Evolutionary conservation across 2,329 filamentous ascomycete species (phyloP), one percentile per base, ranked within the genome.

Genomic region (Alternaria longipes): DNA sequence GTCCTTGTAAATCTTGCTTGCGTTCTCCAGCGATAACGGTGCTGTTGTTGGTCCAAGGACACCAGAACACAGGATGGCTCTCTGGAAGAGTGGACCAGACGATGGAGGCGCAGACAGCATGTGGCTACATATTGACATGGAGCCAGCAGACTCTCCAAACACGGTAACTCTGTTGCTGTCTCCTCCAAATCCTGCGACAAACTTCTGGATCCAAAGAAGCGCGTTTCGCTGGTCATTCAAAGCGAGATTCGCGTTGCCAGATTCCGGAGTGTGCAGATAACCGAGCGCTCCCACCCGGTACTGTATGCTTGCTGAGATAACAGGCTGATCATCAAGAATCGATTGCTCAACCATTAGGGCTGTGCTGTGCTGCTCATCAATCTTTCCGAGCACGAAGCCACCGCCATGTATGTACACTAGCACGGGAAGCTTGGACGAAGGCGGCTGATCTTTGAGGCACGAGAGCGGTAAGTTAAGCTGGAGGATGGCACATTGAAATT

Each of bases 391-490:
- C 1, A 74, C 68, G 50, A 84, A 82, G 0, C 81, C 84, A 9
- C 85, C 84, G 2, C 85, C 85, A 60, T 86, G 84, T 11, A 87
- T 80, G 62, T 84, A 85, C 0, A 83, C 74, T 18, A 86, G 68
- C 0, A 86, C 83, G 0, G 84, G 85, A 0, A 86, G 72, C 1
- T 64, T 63, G 26, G 51, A 16, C 16, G 36, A 7, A 20, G 54
- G n/a, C 28, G 5, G 16, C 20, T 30, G 54, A 28, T 40, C 28
- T 34, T 66, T 30, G 0, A 73, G 63, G 16, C 18, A 42, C 11
- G 44, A 24, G 5, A 72, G 50, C 1, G 72, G 73, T 5, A 72
- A 54, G n/a, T 72, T 73, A 36, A 74, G 36, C 42, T 73, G 68
- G 1, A 73, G 47, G 9, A 67, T 71, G 9, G 72, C 55, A 38